These are phyloP conservation scores for Ophiosphaerella narmari DNA, from an alignment of 2,329 filamentous ascomycete genomes.

Conservation along the genomic window DNA sequence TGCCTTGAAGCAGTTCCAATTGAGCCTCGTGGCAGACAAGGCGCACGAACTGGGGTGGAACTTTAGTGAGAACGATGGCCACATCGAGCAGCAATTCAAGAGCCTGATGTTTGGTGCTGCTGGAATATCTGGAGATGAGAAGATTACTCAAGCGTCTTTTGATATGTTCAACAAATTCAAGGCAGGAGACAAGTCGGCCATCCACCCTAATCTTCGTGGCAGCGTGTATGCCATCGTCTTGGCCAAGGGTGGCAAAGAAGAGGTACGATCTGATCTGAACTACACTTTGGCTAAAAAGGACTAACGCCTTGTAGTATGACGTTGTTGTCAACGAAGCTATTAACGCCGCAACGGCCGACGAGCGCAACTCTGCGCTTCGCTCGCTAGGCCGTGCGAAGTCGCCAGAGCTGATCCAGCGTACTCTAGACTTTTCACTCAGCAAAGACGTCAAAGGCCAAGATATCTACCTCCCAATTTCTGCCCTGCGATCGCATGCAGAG, in stretches of 20 bases:
- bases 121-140: conserved; percentile 78
- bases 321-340: conserved; percentile 75
- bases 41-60: conserved; percentile 88
- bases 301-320: conserved; percentile 65
- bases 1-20: conserved; percentile 81
- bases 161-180: conserved; percentile 90
- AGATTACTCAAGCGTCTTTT: conserved; percentile 77
- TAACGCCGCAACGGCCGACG: conserved; percentile 76
- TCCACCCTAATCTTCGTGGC: conserved; percentile 88
- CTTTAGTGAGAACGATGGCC: conserved; percentile 82
- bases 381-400: conserved; percentile 78
- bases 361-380: conserved; percentile 89
- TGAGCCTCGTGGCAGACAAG: conserved; percentile 75
- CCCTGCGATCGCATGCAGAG: conserved; percentile 74
- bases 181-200: conserved; percentile 75
- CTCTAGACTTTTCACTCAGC: conserved; percentile 74
- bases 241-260: conserved; percentile 81
- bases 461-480: conserved; percentile 84
- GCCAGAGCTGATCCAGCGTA: conserved; percentile 79
- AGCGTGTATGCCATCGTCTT: conserved; percentile 86
- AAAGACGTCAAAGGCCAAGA: conserved; percentile 92
- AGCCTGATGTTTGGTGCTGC: conserved; percentile 84
- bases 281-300: background rate
- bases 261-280: conserved; percentile 56
- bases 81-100: conserved; percentile 95